These are phyloP conservation scores for Vanilla planifolia DNA, from an alignment of 106 monocot species.

Conservation along the genomic window DNA sequence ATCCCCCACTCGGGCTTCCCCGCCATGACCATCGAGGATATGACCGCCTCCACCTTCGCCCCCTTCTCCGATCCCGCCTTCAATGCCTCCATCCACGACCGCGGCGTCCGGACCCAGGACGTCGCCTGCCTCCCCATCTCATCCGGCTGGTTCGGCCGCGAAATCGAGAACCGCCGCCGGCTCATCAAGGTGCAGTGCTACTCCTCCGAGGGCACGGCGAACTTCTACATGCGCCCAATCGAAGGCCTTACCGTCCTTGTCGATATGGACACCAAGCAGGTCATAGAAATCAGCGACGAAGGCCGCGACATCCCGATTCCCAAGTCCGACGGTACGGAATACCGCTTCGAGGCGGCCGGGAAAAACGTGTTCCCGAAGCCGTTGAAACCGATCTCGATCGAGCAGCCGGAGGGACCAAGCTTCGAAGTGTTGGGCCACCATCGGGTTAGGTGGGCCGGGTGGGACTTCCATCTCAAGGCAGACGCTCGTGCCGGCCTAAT, in stretches of 20 bases:
- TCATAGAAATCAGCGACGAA: slow-evolving; percentile 43
- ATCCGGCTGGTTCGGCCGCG: slow-evolving; percentile 22
- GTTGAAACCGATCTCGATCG: slow-evolving; percentile 60
- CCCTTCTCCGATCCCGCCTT: slow-evolving; percentile 53
- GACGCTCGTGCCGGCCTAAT: slow-evolving; percentile 76
- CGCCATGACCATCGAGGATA: slow-evolving; percentile 77
- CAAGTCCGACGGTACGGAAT: slow-evolving; percentile 58
- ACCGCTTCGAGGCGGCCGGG: slow-evolving; percentile 26
- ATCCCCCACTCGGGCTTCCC: slow-evolving; percentile 56
- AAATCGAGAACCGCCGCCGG: slow-evolving; percentile 37
- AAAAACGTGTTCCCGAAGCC: slow-evolving; percentile 2
- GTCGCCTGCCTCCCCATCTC: slow-evolving; percentile 85
- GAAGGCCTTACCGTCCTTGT: slow-evolving; percentile 89
- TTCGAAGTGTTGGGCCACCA: slow-evolving; percentile 45
- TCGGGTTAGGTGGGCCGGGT: slow-evolving; percentile 67
- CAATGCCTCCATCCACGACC: slow-evolving; percentile 40
- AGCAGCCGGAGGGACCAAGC: slow-evolving; percentile 80
- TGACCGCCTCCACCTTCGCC: slow-evolving; percentile 35
- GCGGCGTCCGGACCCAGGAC: slow-evolving; percentile 73
- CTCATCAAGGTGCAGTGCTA: slow-evolving; percentile 86
- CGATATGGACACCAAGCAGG: slow-evolving; percentile 72
- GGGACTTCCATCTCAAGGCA: slow-evolving; percentile 82
- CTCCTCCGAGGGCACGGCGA: slow-evolving; percentile 79
- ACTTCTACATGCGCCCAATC: slow-evolving; percentile 98
- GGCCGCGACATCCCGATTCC: slow-evolving; percentile 63